Conservation (phyloP, 2,329 filamentous ascomycete genomes). For the Elsinoe necatrix region DNA sequence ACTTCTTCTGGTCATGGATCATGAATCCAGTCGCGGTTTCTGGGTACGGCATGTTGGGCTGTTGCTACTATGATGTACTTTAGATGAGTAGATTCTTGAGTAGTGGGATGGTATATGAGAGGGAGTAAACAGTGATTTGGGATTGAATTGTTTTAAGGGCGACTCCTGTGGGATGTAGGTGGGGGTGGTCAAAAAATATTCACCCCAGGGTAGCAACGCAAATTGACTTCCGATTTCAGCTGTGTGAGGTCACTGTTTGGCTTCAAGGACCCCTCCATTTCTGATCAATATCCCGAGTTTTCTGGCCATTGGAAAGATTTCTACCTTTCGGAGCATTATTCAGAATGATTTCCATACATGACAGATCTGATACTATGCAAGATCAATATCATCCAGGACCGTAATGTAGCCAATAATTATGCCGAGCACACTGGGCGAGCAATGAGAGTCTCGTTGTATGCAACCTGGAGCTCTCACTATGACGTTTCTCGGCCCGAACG, state of each 20-base stretch:
- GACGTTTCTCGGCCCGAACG: constrained; percentile 11
- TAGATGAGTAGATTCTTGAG: not conserved
- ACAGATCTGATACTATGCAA: not conserved
- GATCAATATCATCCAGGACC: not conserved
- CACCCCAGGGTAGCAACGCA: not conserved
- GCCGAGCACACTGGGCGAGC: constrained; percentile 3
- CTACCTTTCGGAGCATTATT: constrained; percentile 11
- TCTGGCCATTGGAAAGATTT: not conserved
- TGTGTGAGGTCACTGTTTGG: constrained; percentile 6
- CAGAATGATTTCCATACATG: not conserved
- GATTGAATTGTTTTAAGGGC: constrained; percentile 3
- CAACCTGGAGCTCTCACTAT: constrained; percentile 5
- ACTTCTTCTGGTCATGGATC: constrained; percentile 51
- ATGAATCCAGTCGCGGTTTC: constrained; percentile 44
- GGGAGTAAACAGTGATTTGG: not conserved
- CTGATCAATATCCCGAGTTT: not conserved
- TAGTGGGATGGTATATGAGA: not conserved
- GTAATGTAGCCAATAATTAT: not conserved
- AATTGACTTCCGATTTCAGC: constrained; percentile 4
- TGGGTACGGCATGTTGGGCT: constrained; percentile 41
- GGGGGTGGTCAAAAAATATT: constrained; percentile 9
- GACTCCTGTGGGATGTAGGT: constrained; percentile 8
- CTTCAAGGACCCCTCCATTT: not conserved
- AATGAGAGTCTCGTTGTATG: not conserved
- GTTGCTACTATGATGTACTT: constrained; percentile 10